Evolutionary conservation across 202 grass and related monocot species (phyloP).

Genomic region (Setaria italica): DNA sequence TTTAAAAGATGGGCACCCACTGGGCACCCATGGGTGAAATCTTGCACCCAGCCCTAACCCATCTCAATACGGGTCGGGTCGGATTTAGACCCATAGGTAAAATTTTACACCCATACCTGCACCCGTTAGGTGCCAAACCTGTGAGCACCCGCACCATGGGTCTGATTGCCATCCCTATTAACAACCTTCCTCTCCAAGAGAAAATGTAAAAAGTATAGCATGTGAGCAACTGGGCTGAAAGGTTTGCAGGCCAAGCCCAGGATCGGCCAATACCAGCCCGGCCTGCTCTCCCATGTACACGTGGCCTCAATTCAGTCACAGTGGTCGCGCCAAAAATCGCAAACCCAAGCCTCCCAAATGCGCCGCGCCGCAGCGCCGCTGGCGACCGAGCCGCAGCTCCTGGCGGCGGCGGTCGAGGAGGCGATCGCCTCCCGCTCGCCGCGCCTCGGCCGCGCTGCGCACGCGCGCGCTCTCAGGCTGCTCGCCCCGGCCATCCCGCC

Average conservation of each 20-base stretch:
- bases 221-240: background rate
- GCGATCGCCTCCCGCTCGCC: constrained; percentile 57
- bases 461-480: constrained; percentile 59
- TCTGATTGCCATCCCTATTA: too few relatives aligned
- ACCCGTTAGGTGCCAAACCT: too few relatives aligned
- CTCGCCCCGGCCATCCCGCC: constrained; percentile 52
- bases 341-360: constrained; percentile 19
- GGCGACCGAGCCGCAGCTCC: constrained; percentile 49
- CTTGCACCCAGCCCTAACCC: too few relatives aligned
- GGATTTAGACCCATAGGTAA: too few relatives aligned
- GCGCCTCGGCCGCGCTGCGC: constrained; percentile 58
- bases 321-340: background rate
- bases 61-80: too few relatives aligned
- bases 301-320: background rate
- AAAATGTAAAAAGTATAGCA: background rate
- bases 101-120: too few relatives aligned
- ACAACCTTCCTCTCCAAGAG: background rate
- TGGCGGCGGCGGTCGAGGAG: constrained; percentile 60
- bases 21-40: too few relatives aligned
- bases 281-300: background rate
- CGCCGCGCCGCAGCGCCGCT: background rate
- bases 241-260: background rate
- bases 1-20: too few relatives aligned
- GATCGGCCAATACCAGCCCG: background rate
- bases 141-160: too few relatives aligned